Evolutionary conservation across 768 basidiomycete species (phyloP).

Genomic region (Phaffia tasmanica): DNA sequence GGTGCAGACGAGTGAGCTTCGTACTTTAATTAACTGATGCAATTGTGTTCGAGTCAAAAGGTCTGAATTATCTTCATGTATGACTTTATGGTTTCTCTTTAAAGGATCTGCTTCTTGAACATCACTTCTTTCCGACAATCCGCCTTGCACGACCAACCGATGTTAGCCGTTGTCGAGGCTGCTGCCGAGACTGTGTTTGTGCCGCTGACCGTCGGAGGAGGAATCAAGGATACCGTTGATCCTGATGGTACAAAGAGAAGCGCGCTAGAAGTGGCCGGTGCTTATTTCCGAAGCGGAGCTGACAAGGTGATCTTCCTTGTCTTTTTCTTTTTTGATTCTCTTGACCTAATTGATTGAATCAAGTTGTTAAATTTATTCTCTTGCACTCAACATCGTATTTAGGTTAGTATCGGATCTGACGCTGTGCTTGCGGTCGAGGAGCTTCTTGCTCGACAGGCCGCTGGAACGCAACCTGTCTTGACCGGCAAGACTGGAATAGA

Average conservation of each 20-base stretch:
- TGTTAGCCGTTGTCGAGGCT: constrained; percentile 86
- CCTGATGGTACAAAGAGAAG: constrained; percentile 80
- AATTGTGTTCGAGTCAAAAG: not conserved
- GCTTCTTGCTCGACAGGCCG: constrained; percentile 40
- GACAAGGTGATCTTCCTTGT: constrained; percentile 54
- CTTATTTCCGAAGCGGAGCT: constrained; percentile 93
- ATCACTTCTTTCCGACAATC: constrained; percentile 99
- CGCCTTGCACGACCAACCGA: constrained; percentile 89
- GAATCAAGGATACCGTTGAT: constrained; percentile 90
- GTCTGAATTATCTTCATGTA: not conserved
- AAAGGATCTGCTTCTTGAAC: constrained; percentile 74
- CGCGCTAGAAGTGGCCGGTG: constrained; percentile 87
- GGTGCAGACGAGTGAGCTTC: constrained; percentile 68
- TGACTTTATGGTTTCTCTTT: not conserved
- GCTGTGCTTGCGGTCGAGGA: constrained; percentile 89
- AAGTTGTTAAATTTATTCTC: no score
- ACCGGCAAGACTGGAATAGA: constrained; percentile 76
- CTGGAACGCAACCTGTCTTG: constrained; percentile 39
- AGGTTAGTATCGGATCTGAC: constrained; percentile 81
- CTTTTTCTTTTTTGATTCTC: no score
- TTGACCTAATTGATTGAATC: no score
- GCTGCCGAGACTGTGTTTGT: constrained; percentile 86
- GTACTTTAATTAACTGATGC: not conserved
- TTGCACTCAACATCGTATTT: no score
- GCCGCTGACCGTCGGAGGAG: constrained; percentile 96